Base-by-base conservation (phyloP, 225 moss, liverwort and hornwort genomes). In the Sphagnum tenellum region DNA sequence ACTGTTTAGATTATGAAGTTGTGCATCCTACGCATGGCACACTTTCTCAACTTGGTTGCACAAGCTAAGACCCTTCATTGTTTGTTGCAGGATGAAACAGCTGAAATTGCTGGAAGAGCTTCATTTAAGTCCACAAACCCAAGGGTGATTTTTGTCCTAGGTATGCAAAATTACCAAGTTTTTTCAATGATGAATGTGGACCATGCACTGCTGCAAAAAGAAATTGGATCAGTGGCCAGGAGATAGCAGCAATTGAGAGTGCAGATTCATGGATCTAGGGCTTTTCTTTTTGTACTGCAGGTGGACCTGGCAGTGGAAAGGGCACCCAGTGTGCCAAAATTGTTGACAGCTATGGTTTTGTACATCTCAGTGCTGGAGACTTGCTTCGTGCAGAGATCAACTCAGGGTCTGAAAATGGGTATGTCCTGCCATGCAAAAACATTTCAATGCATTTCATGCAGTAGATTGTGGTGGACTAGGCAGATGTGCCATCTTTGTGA, bases 301-400 rank as follows among this genome's bases (percentile, higher is more conserved):
- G 83, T 63, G 83, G 83, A 64, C 83, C 83, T 5, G 83, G 83
- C 63, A 84, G 83, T 77, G 83, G 83, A 51, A 84, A 84, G 62
- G 83, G 83, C 3, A 84, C 83, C 8, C 83, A 84, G 65, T 84
- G 83, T 62, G 75, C 80, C 4, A 84, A 68, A 62, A 79, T 84
- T 64, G 83, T 84, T 5, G 80, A 84, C 48, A 79, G 68, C 62
- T 80, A 76, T 61, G 83, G 83, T 3, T 84, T 84, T 73, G 67
- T 76, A 9, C 83, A 84, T 68, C 66, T 84, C 55, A 84, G 83
- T 56, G 83, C 83, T 56, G 83, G 83, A 59, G 83, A 84, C 67
- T 71, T 84, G 8, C 63, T 84, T 14, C 73, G 83, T 29, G 83
- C 83, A 61, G 83, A 84, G 68, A 80, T 84, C 44, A 77, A 77